Evolutionary conservation across 2,329 filamentous ascomycete species (phyloP).

Genomic region (Epichloe typhina): DNA sequence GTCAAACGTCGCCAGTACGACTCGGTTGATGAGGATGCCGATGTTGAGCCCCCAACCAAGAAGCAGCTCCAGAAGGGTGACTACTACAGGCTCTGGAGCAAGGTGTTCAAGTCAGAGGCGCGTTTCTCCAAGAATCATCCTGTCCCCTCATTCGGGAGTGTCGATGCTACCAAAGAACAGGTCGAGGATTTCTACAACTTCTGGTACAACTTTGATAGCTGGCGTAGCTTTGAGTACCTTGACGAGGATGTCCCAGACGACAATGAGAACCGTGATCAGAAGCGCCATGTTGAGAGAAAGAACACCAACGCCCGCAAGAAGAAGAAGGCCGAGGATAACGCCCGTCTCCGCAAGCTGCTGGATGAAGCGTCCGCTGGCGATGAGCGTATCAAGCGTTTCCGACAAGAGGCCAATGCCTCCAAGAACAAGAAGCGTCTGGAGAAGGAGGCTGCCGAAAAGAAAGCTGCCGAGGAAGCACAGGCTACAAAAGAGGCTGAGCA

Average conservation of each 20-base stretch:
- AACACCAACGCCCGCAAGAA: conserved; percentile 96
- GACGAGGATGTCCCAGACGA: conserved; percentile 98
- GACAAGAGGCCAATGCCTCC: conserved; percentile 75
- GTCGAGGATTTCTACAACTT: conserved; percentile 98
- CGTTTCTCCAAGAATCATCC: conserved; percentile 89
- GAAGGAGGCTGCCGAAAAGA: conserved; percentile 83
- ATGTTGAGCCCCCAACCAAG: conserved; percentile 85
- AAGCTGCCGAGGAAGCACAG: conserved; percentile 70
- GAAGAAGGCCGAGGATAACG: conserved; percentile 97
- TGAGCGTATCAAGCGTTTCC: conserved; percentile 96
- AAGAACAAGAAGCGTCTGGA: conserved; percentile 95
- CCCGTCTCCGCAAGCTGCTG: conserved; percentile 77
- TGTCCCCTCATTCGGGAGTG: conserved; percentile 74
- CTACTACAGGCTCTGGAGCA: conserved; percentile 90
- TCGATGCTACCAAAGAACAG: conserved; percentile 73
- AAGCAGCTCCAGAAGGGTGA: conserved; percentile 77
- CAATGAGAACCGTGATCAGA: conserved; percentile 98
- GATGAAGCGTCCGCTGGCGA: conserved; percentile 76
- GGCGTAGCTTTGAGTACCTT: conserved; percentile 94
- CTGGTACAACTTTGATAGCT: conserved; percentile 99
- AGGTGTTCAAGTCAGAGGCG: conserved; percentile 79
- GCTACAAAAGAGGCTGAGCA: conserved; percentile 76
- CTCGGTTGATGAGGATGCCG: conserved; percentile 86
- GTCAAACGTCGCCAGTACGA: conserved; percentile 90
- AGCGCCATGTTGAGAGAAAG: conserved; percentile 96